Percentiles rank a stretch among this genome's conserved stretches.
phyloP scores from a whole-genome alignment of 768 basidiomycete species.

The Phlebiopsis flavidoalba region DNA sequence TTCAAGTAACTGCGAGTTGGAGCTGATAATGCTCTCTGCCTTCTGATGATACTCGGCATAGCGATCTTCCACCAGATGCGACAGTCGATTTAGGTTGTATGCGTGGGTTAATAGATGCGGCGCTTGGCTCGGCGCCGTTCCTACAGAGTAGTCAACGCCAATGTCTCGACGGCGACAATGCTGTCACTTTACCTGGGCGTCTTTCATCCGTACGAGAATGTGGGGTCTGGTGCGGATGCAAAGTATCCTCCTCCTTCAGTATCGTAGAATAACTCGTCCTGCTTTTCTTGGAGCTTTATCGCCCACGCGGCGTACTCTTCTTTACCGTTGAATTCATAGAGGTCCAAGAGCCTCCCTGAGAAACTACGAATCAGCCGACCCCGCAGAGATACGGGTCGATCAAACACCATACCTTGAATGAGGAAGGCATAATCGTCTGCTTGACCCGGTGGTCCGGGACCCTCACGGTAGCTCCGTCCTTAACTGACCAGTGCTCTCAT shows the following conservation, averaged over 20 bases:
- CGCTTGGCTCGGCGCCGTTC: constrained; percentile 28
- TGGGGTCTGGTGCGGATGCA: constrained; percentile 30
- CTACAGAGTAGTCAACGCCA: constrained; percentile 10
- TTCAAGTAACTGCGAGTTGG: constrained; percentile 18
- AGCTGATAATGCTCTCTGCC: constrained; percentile 17
- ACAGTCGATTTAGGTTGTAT: constrained; percentile 24
- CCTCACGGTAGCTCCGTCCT: constrained; percentile 30
- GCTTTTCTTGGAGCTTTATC: constrained; percentile 30
- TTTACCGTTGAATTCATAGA: constrained; percentile 33
- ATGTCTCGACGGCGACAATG: neutral
- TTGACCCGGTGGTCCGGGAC: constrained; percentile 31
- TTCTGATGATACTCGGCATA: constrained; percentile 17
- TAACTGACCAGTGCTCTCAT: constrained; percentile 19
- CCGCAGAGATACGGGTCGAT: neutral
- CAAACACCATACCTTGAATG: constrained; percentile 23
- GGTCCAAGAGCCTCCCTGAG: constrained; percentile 27
- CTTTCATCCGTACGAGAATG: constrained; percentile 35
- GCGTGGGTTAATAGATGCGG: constrained; percentile 21
- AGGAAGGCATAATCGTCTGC: constrained; percentile 37
- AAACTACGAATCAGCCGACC: neutral
- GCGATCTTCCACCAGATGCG: constrained; percentile 20
- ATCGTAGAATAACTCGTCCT: constrained; percentile 37
- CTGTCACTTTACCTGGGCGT: constrained; percentile 18
- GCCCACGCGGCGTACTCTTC: constrained; percentile 30
- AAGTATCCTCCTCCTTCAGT: constrained; percentile 34